phyloP scores from a whole-genome alignment of 805 yeast genomes.

The Saccharomycopsis malanga region DNA sequence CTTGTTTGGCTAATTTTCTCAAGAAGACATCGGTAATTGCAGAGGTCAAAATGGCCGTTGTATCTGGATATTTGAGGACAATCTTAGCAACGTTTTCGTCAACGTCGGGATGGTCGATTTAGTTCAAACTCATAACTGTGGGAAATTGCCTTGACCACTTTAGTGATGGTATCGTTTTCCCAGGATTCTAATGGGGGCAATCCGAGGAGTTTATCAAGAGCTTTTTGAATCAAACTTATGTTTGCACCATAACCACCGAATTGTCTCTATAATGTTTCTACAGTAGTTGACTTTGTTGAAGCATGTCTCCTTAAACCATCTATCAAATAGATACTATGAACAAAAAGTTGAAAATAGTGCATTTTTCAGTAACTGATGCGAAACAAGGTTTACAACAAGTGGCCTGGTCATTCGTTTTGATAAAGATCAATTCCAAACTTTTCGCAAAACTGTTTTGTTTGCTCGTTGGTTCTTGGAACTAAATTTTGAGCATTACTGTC shows the following conservation, averaged over 20 bases:
- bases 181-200: conserved; percentile 79
- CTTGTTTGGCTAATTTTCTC: conserved; percentile 75
- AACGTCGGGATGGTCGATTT: conserved; percentile 96
- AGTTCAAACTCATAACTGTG: conserved; percentile 85
- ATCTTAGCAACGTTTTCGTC: conserved; percentile 92
- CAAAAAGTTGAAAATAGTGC: no score
- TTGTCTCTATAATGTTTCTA: conserved; percentile 84
- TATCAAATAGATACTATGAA: no score
- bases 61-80: conserved; percentile 68
- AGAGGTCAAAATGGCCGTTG: conserved; percentile 77
- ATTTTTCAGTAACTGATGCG: no score
- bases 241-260: conserved; percentile 95
- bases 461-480: conserved; percentile 33
- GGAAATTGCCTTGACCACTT: conserved; percentile 88
- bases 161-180: conserved; percentile 74
- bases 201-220: conserved; percentile 49
- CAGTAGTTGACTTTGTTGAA: conserved; percentile 65
- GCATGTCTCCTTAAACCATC: conserved; percentile 73
- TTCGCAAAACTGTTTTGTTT: conserved; percentile 31
- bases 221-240: conserved; percentile 66
- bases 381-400: no score
- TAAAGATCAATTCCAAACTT: conserved; percentile 16
- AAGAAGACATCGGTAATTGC: conserved; percentile 90
- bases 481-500: conserved; percentile 23
- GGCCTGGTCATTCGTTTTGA: conserved; percentile 3